These are phyloP conservation scores for Melastoma malabathricum DNA, from an alignment of 345 rosid genomes.

Conservation along the genomic window DNA sequence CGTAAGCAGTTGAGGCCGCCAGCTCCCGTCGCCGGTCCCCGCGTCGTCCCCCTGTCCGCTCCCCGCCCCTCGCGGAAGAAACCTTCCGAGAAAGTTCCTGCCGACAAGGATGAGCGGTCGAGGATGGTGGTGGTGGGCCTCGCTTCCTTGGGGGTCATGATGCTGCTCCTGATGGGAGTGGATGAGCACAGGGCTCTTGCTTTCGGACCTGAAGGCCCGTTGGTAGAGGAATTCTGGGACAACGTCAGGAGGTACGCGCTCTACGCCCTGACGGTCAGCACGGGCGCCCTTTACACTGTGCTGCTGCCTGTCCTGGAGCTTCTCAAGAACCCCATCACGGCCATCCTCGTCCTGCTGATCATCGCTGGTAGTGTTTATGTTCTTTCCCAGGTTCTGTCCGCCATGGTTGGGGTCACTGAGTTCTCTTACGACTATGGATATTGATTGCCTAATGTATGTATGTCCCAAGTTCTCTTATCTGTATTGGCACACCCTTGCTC, in stretches of 20 bases:
- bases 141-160: slow-evolving; percentile 33
- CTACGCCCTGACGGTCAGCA: slow-evolving; percentile 85
- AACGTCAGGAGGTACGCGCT: slow-evolving; percentile 90
- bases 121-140: slow-evolving; percentile 39
- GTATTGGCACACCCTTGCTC: too few species aligned
- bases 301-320: slow-evolving; percentile 50
- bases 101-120: slow-evolving; percentile 13
- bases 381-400: slow-evolving; percentile 63
- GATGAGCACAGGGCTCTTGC: slow-evolving; percentile 59
- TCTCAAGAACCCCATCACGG: slow-evolving; percentile 78
- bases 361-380: slow-evolving; percentile 52
- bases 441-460: slow-evolving; percentile 5
- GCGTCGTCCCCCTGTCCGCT: too few species aligned
- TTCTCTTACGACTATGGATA: slow-evolving; percentile 57
- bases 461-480: background rate
- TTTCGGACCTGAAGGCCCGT: slow-evolving; percentile 81
- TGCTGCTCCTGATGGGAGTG: slow-evolving; percentile 31
- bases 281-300: slow-evolving; percentile 71
- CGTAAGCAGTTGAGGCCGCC: too few species aligned
- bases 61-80: too few species aligned
- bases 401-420: slow-evolving; percentile 74
- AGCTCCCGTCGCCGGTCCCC: too few species aligned
- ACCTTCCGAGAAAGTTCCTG: too few species aligned
- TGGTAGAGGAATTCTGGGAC: slow-evolving; percentile 94
- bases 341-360: slow-evolving; percentile 46